phyloP scores from a whole-genome alignment of 1,139 yeast species.

The Geotrichum restrictum region DNA sequence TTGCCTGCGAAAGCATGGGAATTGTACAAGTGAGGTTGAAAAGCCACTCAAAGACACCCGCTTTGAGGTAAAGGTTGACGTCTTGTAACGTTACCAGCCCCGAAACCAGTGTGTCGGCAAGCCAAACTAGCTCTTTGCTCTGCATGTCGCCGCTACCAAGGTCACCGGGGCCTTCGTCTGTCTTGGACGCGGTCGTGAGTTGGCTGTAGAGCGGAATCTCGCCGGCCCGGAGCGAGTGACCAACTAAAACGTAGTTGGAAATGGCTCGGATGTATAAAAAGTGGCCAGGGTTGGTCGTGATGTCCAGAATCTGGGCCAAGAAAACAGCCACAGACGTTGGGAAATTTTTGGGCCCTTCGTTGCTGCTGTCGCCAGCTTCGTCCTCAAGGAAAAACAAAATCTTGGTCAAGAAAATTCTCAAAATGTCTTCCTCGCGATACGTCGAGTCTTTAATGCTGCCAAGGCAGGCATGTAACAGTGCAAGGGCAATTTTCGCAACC shows the following conservation, averaged over 20 bases:
- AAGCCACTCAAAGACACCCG: conserved; percentile 64
- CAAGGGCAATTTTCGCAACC: conserved; percentile 12
- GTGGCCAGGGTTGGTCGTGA: conserved; percentile 66
- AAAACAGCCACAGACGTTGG: conserved; percentile 46
- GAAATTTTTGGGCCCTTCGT: conserved; percentile 30
- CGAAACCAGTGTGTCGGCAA: conserved; percentile 48
- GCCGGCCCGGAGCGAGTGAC: conserved; percentile 50
- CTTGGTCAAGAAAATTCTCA: conserved; percentile 59
- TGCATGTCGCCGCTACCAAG: conserved; percentile 26
- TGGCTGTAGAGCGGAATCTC: conserved; percentile 64
- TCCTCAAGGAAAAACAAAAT: conserved; percentile 48
- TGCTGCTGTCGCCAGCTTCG: conserved; percentile 11
- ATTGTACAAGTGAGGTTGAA: conserved; percentile 50
- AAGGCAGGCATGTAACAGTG: conserved; percentile 16
- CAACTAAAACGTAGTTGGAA: conserved; percentile 39
- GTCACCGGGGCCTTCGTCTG: conserved; percentile 42
- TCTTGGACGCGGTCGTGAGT: conserved; percentile 42
- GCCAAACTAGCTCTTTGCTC: conserved; percentile 62
- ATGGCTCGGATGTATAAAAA: conserved; percentile 64
- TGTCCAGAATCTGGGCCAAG: conserved; percentile 52
- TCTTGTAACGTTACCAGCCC: conserved; percentile 51
- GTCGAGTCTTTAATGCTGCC: conserved; percentile 22
- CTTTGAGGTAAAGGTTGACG: conserved; percentile 48
- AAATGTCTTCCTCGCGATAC: conserved; percentile 59
- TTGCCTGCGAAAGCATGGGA: conserved; percentile 32